Base-by-base conservation (phyloP, 2,329 filamentous ascomycete species). In the Exophiala lecanii-corni region DNA sequence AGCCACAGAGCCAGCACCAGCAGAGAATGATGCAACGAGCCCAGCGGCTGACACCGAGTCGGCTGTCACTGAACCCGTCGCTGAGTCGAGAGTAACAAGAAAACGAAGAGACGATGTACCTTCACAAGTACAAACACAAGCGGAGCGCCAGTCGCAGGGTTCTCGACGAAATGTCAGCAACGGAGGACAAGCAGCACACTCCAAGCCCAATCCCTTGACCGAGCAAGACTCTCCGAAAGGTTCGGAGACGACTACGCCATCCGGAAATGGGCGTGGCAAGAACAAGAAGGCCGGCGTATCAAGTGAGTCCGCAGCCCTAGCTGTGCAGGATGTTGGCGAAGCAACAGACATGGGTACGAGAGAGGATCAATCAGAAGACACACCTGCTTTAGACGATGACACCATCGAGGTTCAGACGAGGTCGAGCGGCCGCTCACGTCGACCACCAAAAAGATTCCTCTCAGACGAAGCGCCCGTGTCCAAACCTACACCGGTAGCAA, bases 401-500 rank as follows among this genome's bases (percentile, higher is more conserved):
- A 30, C 12, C 19, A 21, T 31, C 10, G 36, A 31, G 13, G 13
- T 30, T 15, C 42, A 35, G 17, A 34, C 26, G 15, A 35, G 46
- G 15, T 45, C 50, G 5, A 46, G 47, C 16, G 39, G 38, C 25
- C 35, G 43, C 10, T 19, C 36, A 9, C 37, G 48, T 28, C 35
- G 39, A 25, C 32, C 36, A 6, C 34, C 40, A 17, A 38, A 36
- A 21, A 32, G 37, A 9, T 25, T 28, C n/a, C 5, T n/a, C 20
- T 17, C 33, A 26, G 33, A 18, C n/a, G 26, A 5, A 31, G 36
- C 13, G 13, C 21, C 4, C n/a, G 12, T 16, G 17, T 15, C 13
- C 10, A 32, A 32, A 4, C 16, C n/a, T 28, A 35, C 12, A 39
- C 19, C 30, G n/a, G 20, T 7, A 20, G 20, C 32, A 23, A 36